Evolutionary conservation across 2,329 filamentous ascomycete species (phyloP), one percentile per base, ranked within the genome.

Genomic region (Thelonectria rubi): DNA sequence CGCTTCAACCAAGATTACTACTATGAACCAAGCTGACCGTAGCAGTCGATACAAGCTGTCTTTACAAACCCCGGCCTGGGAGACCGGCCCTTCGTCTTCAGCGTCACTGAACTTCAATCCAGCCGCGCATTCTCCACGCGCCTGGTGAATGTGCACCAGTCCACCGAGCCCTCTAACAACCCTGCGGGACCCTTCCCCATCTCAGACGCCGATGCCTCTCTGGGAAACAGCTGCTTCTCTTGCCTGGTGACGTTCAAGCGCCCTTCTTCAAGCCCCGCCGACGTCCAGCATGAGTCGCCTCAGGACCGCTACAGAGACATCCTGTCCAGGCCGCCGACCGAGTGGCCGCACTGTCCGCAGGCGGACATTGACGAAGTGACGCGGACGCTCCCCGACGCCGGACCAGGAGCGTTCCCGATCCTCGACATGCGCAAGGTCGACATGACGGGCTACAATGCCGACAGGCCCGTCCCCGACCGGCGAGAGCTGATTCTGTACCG

Each of bases 351-450:
- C 1, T 75, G 77, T 10, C 82, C 83, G 1, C 78, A 80, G 4
- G 67, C 79, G 3, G 83, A 86, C 65, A 74, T 86, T 45, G 77
- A 81, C 17, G 65, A 70, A 5, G 49, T 81, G 20, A 73, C 78
- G 2, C 69, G 71, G 1, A 53, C 73, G 5, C 76, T 80, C 14
- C 79, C 78, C 2, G 68, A 74, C 43, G 67, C 75, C 14, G 74
- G 77, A 2, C 72, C 77, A 1, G 82, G 82, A 3, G 72, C 71
- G 0, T 86, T 86, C 58, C 84, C 84, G 8, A 74, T 79, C 0
- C 74, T 85, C 3, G 80, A 84, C 49, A 84, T 86, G 81, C 79
- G 79, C 69, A 85, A 85, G 72, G 84, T 86, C 8, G 83, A 86
- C 67, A 81, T 86, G 79, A 64, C 63, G 0, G 72, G 57, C 0